A percentile compares a stretch with the other conserved stretches of the same genome.
These are phyloP conservation scores for Astraeus odoratus DNA, from an alignment of 768 basidiomycete genomes.

Conservation along the genomic window DNA sequence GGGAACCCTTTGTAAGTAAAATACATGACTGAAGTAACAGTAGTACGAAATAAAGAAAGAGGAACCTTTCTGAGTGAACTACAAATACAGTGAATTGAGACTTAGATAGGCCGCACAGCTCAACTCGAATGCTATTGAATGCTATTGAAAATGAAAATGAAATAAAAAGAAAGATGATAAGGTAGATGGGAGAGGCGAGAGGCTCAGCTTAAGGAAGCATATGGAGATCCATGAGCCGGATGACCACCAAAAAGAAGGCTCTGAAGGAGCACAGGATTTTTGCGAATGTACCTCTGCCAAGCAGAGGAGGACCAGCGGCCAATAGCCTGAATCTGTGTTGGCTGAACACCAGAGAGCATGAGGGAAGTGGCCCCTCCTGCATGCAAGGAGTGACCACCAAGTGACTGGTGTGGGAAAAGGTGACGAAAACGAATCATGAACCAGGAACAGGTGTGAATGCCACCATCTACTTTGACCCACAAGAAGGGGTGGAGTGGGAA, in stretches of 20 bases:
- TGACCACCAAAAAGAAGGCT: slow-evolving; percentile 12
- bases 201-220: too few species aligned
- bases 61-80: too few species aligned
- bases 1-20: too few species aligned
- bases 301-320: slow-evolving; percentile 35
- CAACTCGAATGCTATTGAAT: too few species aligned
- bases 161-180: too few species aligned
- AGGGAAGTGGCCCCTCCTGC: slow-evolving; percentile 26
- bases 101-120: too few species aligned
- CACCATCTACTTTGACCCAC: slow-evolving; percentile 27
- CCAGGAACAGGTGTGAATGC: slow-evolving; percentile 20
- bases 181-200: too few species aligned
- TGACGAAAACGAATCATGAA: slow-evolving; percentile 25
- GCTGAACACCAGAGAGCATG: not conserved
- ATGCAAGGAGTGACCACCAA: slow-evolving; percentile 26
- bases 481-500: slow-evolving; percentile 26
- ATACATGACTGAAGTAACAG: too few species aligned
- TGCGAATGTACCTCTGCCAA: slow-evolving; percentile 33
- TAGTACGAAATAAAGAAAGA: too few species aligned
- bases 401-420: not conserved
- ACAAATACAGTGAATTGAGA: too few species aligned
- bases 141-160: too few species aligned
- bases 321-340: not conserved
- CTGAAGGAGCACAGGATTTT: slow-evolving; percentile 30
- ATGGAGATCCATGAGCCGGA: not conserved